Conservation (phyloP, 2,329 filamentous ascomycete species). For the Plectosphaerella plurivora region DNA sequence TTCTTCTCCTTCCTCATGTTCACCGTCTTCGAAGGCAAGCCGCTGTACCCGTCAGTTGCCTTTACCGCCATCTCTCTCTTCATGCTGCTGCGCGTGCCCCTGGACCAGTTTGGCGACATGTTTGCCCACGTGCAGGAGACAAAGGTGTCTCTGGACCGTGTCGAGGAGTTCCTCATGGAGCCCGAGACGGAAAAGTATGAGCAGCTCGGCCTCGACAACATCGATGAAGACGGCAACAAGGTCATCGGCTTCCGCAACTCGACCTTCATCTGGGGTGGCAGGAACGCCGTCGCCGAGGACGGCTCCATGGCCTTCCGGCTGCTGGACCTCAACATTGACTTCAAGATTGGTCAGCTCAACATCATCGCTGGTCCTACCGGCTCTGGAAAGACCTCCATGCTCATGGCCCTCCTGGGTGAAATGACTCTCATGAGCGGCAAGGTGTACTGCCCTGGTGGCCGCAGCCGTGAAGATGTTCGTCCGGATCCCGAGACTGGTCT, state of each 20-base stretch:
- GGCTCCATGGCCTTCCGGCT: slow-evolving; percentile 75
- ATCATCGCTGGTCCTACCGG: slow-evolving; percentile 91
- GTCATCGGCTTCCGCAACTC: slow-evolving; percentile 81
- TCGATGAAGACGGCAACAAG: slow-evolving; percentile 63
- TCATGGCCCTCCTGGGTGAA: slow-evolving; percentile 94
- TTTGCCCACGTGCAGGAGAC: slow-evolving; percentile 96
- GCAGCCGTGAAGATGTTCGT: slow-evolving; percentile 78
- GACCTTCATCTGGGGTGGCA: slow-evolving; percentile 84
- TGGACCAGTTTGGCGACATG: slow-evolving; percentile 98
- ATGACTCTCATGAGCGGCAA: slow-evolving; percentile 82
- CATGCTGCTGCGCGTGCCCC: slow-evolving; percentile 83
- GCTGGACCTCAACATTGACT: slow-evolving; percentile 77
- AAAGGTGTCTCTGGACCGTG: slow-evolving; percentile 93
- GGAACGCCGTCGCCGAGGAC: slow-evolving; percentile 55
- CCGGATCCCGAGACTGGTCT: slow-evolving; percentile 79
- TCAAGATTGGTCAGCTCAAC: slow-evolving; percentile 82
- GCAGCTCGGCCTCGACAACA: slow-evolving; percentile 69
- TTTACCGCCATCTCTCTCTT: slow-evolving; percentile 97
- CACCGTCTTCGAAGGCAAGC: slow-evolving; percentile 84
- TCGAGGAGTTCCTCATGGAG: slow-evolving; percentile 89
- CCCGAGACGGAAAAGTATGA: slow-evolving; percentile 95
- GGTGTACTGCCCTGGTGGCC: slow-evolving; percentile 80
- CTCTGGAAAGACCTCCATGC: slow-evolving; percentile 88
- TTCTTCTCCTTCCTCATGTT: slow-evolving; percentile 95
- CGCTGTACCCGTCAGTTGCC: slow-evolving; percentile 83